These are phyloP conservation scores for Dipteronia sinensis DNA, from an alignment of 345 rosid species.

Conservation along the genomic window DNA sequence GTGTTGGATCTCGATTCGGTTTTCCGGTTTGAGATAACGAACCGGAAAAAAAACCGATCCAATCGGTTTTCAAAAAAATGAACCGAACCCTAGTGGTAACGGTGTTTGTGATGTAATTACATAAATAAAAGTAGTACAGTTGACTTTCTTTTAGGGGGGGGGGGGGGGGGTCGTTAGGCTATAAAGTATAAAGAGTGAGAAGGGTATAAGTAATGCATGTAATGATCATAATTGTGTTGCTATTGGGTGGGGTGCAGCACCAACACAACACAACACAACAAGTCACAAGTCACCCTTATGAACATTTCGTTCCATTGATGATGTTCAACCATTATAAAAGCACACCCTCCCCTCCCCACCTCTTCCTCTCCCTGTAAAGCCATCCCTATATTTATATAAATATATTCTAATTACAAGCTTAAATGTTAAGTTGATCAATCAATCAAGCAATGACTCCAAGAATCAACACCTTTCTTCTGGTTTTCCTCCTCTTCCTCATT, in stretches of 20 bases:
- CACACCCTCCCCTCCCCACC: slow-evolving; percentile 23
- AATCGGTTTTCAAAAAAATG: too few species aligned
- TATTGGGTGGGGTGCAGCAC: slow-evolving; percentile 47
- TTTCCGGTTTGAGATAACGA: too few species aligned
- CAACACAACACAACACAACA: slow-evolving; percentile 7
- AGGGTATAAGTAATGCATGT: slow-evolving; percentile 24
- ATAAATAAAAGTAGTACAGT: slow-evolving; percentile 25
- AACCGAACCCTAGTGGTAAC: too few species aligned
- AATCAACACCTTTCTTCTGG: slow-evolving; percentile 43
- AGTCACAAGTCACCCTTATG: not conserved
- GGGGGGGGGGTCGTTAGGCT: too few species aligned
- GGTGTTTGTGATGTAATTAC: too few species aligned
- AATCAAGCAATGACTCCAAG: slow-evolving; percentile 44
- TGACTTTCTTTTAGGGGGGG: slow-evolving; percentile 40
- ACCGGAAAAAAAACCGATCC: too few species aligned
- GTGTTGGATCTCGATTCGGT: too few species aligned
- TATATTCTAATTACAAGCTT: too few species aligned
- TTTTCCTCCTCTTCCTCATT: slow-evolving; percentile 36
- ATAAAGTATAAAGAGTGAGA: slow-evolving; percentile 8
- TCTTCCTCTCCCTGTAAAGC: not conserved
- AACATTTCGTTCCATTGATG: slow-evolving; percentile 23
- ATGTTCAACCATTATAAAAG: slow-evolving; percentile 17
- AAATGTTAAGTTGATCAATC: not conserved
- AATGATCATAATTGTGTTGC: slow-evolving; percentile 36
- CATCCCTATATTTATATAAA: not conserved